Base-by-base conservation (phyloP, 805 yeast species). In the Candida easanensis region DNA sequence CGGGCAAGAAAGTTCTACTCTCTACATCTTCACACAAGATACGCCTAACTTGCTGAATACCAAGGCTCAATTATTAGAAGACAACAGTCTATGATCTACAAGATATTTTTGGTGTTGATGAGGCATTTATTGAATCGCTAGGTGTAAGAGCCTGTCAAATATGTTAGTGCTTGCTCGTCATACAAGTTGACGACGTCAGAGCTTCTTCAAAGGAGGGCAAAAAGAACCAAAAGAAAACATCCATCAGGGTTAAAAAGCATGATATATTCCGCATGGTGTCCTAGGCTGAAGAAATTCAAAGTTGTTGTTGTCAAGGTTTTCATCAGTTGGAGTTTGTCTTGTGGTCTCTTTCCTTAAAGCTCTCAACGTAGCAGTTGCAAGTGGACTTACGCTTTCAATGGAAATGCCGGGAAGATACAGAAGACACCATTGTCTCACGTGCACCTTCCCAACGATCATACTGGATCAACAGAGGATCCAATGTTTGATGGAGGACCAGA, bases 261-360 rank as follows among this genome's bases (percentile, higher is more conserved):
- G 82, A 68, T 66, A 70, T 62, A 65, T 62, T 74, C 71, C 73
- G 76, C 83, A 77, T 74, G 63, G 71, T 68, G 58, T 60, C 53
- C 76, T 79, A 82, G 79, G 84, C 76, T 79, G 84, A 79, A 79
- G 84, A 79, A 79, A 79, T 79, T 79, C 84, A 66, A 70, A 67
- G 73, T 68, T 69, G 73, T 68, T 68, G 69, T 66, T 59, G 55
- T 50, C 64, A 44, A 33, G 48, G 56, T 57, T 66, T 58, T 69
- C 72, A 69, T 69, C 73, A 69, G 53, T 23, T 32, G 42, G 33
- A 21, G 14, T 22, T 5, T 14, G 20, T 33, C 17, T 20, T 33
- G 18, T 33, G 11, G 15, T n/a, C 21, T 17, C 4, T 33, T 16
- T 21, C 11, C 13, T 10, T 6, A 13, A n/a, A 13, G n/a, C 18